Conservation (phyloP, 2,329 filamentous ascomycete genomes). For the Ceratocystis albifundus region DNA sequence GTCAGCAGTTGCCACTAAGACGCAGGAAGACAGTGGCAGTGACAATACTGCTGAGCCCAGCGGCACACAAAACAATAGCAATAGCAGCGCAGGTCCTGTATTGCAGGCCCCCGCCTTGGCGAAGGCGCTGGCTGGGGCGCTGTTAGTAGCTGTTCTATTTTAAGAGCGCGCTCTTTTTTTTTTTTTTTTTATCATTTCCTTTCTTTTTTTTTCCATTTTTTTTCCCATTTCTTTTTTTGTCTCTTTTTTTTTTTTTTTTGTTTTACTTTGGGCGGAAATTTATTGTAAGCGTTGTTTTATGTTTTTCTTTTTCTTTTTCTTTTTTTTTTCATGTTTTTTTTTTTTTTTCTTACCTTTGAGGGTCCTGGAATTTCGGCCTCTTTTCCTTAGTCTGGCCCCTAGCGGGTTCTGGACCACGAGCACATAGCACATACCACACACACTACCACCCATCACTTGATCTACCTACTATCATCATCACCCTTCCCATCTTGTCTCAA, state of each 20-base stretch:
- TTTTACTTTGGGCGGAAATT: background rate
- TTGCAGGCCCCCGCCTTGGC: constrained; percentile 1
- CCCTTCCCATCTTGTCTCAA: background rate
- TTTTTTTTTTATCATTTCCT: background rate
- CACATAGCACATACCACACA: background rate
- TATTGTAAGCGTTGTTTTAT: constrained; percentile 8
- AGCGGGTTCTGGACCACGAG: background rate
- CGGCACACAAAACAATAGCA: background rate
- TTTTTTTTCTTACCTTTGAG: background rate
- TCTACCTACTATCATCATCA: no score
- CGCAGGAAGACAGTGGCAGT: constrained; percentile 20
- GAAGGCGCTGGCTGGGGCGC: background rate
- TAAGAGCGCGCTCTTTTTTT: background rate
- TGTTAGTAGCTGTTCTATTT: constrained; percentile 9
- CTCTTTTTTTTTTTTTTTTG: background rate
- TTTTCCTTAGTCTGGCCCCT: background rate
- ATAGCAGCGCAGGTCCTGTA: constrained; percentile 4
- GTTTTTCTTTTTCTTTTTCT: background rate
- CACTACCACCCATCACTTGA: no score
- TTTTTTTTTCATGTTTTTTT: background rate
- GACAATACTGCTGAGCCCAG: constrained; percentile 24
- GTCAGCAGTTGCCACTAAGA: background rate
- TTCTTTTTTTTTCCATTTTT: background rate
- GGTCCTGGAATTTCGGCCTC: background rate
- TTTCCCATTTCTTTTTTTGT: background rate